Conservation (phyloP, 2,329 filamentous ascomycete species). For the Colletotrichum cordylinicola region DNA sequence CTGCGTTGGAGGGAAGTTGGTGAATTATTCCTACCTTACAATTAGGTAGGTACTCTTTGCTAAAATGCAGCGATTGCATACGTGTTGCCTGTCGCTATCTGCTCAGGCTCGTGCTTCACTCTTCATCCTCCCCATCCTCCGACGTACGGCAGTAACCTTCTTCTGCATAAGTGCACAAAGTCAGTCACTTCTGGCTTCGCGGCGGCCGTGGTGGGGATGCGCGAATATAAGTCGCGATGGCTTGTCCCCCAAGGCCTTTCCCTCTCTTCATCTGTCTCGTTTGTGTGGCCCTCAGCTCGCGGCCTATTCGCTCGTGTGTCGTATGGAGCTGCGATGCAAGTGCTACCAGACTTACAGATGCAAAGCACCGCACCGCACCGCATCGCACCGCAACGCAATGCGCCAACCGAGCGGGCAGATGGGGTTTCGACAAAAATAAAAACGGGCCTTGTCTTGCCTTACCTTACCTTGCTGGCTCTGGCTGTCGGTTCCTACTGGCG, state of each 20-base stretch:
- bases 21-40: neutral
- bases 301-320: neutral
- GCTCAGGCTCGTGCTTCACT: neutral
- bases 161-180: neutral
- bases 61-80: too few species aligned
- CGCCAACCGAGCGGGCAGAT: slow-evolving; percentile 3
- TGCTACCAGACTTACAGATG: slow-evolving; percentile 3
- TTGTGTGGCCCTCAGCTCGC: neutral
- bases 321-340: neutral
- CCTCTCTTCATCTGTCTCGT: neutral
- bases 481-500: neutral
- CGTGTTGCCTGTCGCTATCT: neutral
- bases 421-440: neutral
- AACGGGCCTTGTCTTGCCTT: neutral
- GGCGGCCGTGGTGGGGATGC: slow-evolving; percentile 34
- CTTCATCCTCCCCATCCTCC: neutral
- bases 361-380: neutral
- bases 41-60: neutral
- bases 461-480: neutral
- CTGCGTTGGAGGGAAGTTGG: neutral
- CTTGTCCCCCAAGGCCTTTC: neutral
- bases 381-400: neutral
- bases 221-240: slow-evolving; percentile 39
- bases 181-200: neutral
- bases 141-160: neutral